Base-by-base conservation (phyloP, 2,329 filamentous ascomycete genomes). In the Aspergillus versicolor region DNA sequence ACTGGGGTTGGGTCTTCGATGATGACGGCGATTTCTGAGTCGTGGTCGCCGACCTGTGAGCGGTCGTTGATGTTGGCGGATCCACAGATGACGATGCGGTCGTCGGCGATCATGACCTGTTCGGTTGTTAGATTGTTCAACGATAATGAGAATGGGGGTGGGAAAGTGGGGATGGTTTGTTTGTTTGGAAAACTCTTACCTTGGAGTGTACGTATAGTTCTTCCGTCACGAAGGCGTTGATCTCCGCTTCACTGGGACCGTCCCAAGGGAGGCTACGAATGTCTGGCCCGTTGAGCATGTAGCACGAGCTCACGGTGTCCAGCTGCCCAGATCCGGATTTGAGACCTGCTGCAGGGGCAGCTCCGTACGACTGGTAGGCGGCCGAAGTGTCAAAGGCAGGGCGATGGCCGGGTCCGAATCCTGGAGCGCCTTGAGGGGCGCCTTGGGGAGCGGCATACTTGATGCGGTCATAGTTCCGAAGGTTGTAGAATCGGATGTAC, bases 31-130 rank as follows among this genome's bases (percentile, higher is more conserved):
- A 97, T 83, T 72, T 97, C 93, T 48, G 89, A 94, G 73, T 97
- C 93, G 73, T 96, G 93, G 65, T 88, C 85, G 13, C 93, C 93
- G 5, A 94, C 78, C 74, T 96, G 92, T 50, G 90, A 86, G 54
- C 93, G 88, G 71, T 97, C 93, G 72, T 97, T 97, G 66, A 97
- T 82, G 74, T 97, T 97, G 62, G 90, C 91, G 24, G 88, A 92
- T 17, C 91, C 91, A 70, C 91, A 94, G 52, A 97, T 85, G 2
- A 90, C 91, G 47, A 91, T 83, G 53, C 87, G 86, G 72, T 97
- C 93, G 70, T 97, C 92, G 1, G 88, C 89, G 64, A 97, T 93
- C 63, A 94, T 82, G 53, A 81, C 73, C 78, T 81, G 55, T 38
- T 45, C 17, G 51, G 48, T 19, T 52, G 50, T 71, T 62, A 64